Evolutionary conservation across 2,329 filamentous ascomycete genomes (phyloP).

Genomic region (Apiospora arundinis): DNA sequence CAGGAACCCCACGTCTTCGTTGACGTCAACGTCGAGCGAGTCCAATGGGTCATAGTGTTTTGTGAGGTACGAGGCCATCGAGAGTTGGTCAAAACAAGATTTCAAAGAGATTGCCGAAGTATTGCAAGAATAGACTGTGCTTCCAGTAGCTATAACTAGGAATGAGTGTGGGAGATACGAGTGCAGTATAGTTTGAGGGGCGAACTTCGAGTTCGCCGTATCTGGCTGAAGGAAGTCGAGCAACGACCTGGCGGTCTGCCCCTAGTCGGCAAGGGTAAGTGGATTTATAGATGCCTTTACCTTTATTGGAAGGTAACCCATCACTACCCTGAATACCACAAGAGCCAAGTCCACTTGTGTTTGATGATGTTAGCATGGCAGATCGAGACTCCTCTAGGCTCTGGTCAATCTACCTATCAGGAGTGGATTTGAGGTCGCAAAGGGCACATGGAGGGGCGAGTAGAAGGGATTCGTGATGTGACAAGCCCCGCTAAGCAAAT

Average conservation of each 20-base stretch:
- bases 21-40: neutral
- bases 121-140: neutral
- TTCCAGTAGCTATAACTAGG: neutral
- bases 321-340: neutral
- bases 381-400: neutral
- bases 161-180: neutral
- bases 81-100: too few relatives aligned
- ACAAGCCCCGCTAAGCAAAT: neutral
- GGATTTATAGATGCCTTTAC: neutral
- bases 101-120: too few relatives aligned
- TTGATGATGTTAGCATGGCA: neutral
- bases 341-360: neutral
- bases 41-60: neutral
- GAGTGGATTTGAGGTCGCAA: neutral
- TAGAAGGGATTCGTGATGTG: neutral
- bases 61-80: too few relatives aligned
- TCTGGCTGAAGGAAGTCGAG: neutral
- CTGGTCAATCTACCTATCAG: neutral
- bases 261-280: neutral
- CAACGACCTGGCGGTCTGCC: neutral
- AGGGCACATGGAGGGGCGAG: too few relatives aligned
- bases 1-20: slow-evolving; percentile 7
- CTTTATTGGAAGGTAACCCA: neutral
- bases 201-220: neutral
- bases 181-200: neutral